phyloP scores from a whole-genome alignment of 2,329 filamentous ascomycete species.

The Xylaria digitata region DNA sequence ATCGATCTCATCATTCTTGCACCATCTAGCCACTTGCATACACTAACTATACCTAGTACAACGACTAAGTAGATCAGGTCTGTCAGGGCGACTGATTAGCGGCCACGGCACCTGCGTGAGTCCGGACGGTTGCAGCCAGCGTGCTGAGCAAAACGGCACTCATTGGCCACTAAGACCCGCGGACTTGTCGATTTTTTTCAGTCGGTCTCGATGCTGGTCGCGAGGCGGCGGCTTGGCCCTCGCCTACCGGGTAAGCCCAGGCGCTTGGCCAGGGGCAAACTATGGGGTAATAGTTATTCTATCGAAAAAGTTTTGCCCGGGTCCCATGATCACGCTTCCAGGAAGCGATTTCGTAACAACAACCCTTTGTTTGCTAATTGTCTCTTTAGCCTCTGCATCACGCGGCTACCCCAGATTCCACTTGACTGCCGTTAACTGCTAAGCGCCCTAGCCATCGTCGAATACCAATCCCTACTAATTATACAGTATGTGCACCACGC shows the following conservation, averaged over 20 bases:
- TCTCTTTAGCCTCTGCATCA: slow-evolving; percentile 44
- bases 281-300: slow-evolving; percentile 51
- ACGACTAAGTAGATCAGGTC: too few relatives aligned
- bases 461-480: slow-evolving; percentile 11
- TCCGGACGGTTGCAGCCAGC: neutral
- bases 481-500: too few relatives aligned
- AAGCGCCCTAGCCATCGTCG: slow-evolving; percentile 41
- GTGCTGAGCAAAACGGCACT: neutral
- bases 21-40: slow-evolving; percentile 16
- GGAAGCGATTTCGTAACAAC: slow-evolving; percentile 48
- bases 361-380: slow-evolving; percentile 47
- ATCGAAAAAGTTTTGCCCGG: slow-evolving; percentile 43
- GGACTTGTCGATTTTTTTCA: slow-evolving; percentile 8
- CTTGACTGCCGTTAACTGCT: slow-evolving; percentile 48
- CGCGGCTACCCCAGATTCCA: slow-evolving; percentile 50
- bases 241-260: slow-evolving; percentile 6
- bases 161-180: slow-evolving; percentile 22
- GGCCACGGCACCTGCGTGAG: too few relatives aligned
- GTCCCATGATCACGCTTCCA: slow-evolving; percentile 43
- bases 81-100: too few relatives aligned
- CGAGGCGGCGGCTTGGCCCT: slow-evolving; percentile 26
- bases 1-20: slow-evolving; percentile 35
- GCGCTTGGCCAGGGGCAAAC: slow-evolving; percentile 42
- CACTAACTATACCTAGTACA: too few relatives aligned
- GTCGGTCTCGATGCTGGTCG: neutral